Base-by-base conservation (phyloP, 352 stramenopile genomes). In the Pythium brachiatum region DNA sequence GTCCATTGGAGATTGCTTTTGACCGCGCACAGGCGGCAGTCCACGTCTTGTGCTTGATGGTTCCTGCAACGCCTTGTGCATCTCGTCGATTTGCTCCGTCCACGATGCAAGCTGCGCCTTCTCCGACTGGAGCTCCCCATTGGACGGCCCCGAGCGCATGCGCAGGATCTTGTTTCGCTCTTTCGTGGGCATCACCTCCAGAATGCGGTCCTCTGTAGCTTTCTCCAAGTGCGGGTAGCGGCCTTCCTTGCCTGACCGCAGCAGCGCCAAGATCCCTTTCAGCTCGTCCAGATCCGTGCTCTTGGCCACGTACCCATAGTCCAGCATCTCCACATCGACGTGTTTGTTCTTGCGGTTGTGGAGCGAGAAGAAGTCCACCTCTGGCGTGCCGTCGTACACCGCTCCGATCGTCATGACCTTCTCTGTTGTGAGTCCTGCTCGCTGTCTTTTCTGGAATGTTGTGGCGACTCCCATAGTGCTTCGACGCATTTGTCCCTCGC, bases 231-330 rank as follows among this genome's bases (percentile, higher is more conserved):
- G 75, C 21, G 83, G 88, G 62, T 97, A 98, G 15, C 78, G 62
- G 0, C 94, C 94, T 77, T 98, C 84, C 60, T 96, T 96, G 9
- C 92, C 94, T 3, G 81, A 95, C 23, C 86, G 76, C 12, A 98
- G 74, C 70, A 81, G 70, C 15, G 73, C 73, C 27, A 98, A 68
- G 36, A 98, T 92, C 27, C 84, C 84, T 53, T 92, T 90, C 23
- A 98, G 76, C 66, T 96, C 78, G 27, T 95, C 75, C 34, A 92
- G 20, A 68, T 97, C 80, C 11, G 59, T 55, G 72, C 90, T 96
- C 44, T 85, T 83, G 29, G 84, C 76, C 20, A 98, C 89, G 70
- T 95, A 97, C 26, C 61, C 73, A 56, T 98, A 98, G 78, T 98
- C 94, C 32, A 98, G 74, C 79, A 95, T 94, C 32, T 95, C 85